phyloP scores from a whole-genome alignment of 495 filamentous ascomycete species.

The Bacidia gigantensis region DNA sequence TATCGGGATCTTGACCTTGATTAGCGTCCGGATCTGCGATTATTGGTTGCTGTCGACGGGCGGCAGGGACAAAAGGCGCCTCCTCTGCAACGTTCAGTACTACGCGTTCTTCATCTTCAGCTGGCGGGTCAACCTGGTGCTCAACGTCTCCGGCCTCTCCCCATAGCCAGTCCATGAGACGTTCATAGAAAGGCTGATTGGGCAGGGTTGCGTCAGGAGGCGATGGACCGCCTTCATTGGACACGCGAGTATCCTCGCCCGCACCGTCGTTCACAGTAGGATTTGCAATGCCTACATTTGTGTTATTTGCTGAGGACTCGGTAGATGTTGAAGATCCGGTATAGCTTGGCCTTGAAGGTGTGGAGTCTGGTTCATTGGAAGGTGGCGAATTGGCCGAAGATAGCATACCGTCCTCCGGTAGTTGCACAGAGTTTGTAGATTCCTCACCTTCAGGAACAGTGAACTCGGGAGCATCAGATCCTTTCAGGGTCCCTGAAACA shows the following conservation, averaged over 20 bases:
- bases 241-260: background rate
- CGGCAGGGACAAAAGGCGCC: constrained; percentile 48
- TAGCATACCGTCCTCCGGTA: no score
- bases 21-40: constrained; percentile 16
- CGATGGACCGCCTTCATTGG: background rate
- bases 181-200: constrained; percentile 3
- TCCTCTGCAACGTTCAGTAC: constrained; percentile 44
- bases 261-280: background rate
- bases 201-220: no score
- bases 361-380: no score
- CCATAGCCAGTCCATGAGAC: constrained; percentile 45
- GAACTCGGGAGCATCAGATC: no score
- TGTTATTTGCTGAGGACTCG: no score
- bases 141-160: constrained; percentile 37
- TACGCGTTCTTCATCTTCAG: constrained; percentile 42
- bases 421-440: no score
- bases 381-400: no score
- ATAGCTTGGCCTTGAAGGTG: no score
- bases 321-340: no score
- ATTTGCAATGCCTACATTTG: background rate
- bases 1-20: constrained; percentile 25
- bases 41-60: constrained; percentile 21
- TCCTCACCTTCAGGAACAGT: no score
- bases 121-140: constrained; percentile 23
- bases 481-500: background rate